These are phyloP conservation scores for Ocimum tenuiflorum DNA, from an alignment of 257 asterid genomes.

Conservation along the genomic window DNA sequence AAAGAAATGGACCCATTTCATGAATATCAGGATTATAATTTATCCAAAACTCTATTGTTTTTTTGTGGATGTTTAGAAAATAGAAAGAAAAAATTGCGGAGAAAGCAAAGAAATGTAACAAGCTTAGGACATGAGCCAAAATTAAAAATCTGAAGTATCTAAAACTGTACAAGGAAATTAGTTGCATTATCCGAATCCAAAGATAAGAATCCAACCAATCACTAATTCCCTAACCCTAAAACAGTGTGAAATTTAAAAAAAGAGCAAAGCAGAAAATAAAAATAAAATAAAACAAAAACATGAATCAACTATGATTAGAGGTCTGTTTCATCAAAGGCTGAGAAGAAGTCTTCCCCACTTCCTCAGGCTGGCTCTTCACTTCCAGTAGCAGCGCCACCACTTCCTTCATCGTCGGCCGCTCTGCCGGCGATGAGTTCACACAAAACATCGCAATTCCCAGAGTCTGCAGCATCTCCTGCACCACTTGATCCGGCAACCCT, in stretches of 20 bases:
- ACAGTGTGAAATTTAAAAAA: background rate
- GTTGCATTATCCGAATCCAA: constrained; percentile 24
- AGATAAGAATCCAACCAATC: constrained; percentile 26
- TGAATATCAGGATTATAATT: no score
- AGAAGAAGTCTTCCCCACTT: constrained; percentile 67
- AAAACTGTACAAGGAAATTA: constrained; percentile 51
- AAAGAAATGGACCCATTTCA: no score
- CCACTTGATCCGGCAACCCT: constrained; percentile 73
- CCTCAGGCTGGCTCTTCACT: constrained; percentile 77
- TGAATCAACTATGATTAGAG: constrained; percentile 48
- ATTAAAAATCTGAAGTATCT: constrained; percentile 23
- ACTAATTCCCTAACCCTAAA: constrained; percentile 22
- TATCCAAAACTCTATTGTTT: no score
- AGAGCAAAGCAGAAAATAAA: background rate
- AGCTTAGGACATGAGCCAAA: no score
- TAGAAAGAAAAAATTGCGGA: no score
- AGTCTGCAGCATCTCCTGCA: constrained; percentile 96
- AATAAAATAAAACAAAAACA: background rate
- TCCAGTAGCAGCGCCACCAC: constrained; percentile 93
- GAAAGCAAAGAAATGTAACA: no score
- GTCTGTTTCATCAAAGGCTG: constrained; percentile 83
- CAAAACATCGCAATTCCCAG: constrained; percentile 96
- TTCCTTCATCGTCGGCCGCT: constrained; percentile 93
- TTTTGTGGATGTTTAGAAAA: no score
- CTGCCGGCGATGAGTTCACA: constrained; percentile 71